Evolutionary conservation across 2,329 filamentous ascomycete genomes (phyloP).

Genomic region (Epicoccum sorghinum): DNA sequence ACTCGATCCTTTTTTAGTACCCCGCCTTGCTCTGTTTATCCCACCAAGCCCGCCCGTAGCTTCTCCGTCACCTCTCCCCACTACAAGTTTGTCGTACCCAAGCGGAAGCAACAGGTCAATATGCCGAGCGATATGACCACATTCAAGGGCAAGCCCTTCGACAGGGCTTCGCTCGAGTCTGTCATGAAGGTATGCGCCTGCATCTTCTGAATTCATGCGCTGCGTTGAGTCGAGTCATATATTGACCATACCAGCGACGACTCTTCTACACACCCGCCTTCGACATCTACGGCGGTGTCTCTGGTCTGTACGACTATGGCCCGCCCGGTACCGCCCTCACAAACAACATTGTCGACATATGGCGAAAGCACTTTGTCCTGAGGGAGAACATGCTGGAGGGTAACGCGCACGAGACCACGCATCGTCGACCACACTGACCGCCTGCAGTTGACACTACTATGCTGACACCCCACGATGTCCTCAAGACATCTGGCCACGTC

Average conservation of each 20-base stretch:
- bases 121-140: conserved; percentile 53
- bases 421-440: conserved; percentile 22
- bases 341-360: conserved; percentile 84
- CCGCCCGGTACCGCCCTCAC: conserved; percentile 86
- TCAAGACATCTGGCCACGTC: conserved; percentile 93
- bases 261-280: conserved; percentile 92
- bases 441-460: conserved; percentile 80
- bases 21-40: conserved; percentile 40
- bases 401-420: conserved; percentile 17
- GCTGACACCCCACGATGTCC: conserved; percentile 88
- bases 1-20: conserved; percentile 38
- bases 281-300: conserved; percentile 90
- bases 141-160: conserved; percentile 83
- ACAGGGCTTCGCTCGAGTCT: conserved; percentile 79
- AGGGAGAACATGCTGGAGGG: conserved; percentile 91
- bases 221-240: conserved; percentile 27
- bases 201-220: not conserved
- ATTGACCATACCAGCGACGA: conserved; percentile 42
- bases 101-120: conserved; percentile 36
- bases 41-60: conserved; percentile 32
- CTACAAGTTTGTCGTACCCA: conserved; percentile 36
- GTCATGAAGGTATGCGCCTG: conserved; percentile 80
- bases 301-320: conserved; percentile 91
- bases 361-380: conserved; percentile 92
- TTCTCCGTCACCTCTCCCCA: conserved; percentile 43